Percentiles rank a stretch among this genome's conserved stretches.
Conservation (phyloP, 345 rosid genomes). For the Hibiscus trionum region DNA sequence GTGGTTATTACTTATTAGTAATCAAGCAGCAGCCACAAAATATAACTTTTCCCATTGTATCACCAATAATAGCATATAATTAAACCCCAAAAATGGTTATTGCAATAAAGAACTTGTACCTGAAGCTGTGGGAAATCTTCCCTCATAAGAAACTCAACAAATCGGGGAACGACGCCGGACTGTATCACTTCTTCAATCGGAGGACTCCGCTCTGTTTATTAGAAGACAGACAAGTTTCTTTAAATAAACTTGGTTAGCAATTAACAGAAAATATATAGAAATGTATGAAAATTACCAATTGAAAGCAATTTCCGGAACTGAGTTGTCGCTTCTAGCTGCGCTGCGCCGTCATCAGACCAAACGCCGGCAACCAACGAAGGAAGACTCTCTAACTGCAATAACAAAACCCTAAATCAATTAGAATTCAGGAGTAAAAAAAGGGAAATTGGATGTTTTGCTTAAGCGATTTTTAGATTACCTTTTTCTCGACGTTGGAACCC, state of each 20-base stretch:
- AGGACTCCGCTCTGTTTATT: slow-evolving; percentile 59
- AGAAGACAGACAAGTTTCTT: not conserved
- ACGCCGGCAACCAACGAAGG: slow-evolving; percentile 63
- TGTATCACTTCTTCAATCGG: slow-evolving; percentile 78
- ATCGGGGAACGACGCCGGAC: slow-evolving; percentile 75
- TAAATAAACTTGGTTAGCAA: not conserved
- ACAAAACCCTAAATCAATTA: not conserved
- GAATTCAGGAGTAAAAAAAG: not conserved
- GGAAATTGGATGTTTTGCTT: not conserved
- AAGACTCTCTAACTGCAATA: slow-evolving; percentile 68
- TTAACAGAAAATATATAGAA: not conserved
- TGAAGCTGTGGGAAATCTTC: slow-evolving; percentile 77
- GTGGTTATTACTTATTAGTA: not conserved
- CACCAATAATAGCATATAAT: not conserved
- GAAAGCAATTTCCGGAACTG: slow-evolving; percentile 85
- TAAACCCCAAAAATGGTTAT: not conserved
- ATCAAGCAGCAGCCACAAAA: slow-evolving; percentile 90
- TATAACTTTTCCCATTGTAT: slow-evolving; percentile 13
- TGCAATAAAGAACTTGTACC: slow-evolving; percentile 25
- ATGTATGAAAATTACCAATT: slow-evolving; percentile 35
- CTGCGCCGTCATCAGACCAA: slow-evolving; percentile 40
- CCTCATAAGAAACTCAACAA: slow-evolving; percentile 80
- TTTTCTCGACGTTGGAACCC: slow-evolving; percentile 43
- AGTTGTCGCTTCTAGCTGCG: slow-evolving; percentile 79
- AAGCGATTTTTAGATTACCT: slow-evolving; percentile 27